Base-by-base conservation (phyloP, 2,329 filamentous ascomycete species). In the Diaporthe aspalathi region DNA sequence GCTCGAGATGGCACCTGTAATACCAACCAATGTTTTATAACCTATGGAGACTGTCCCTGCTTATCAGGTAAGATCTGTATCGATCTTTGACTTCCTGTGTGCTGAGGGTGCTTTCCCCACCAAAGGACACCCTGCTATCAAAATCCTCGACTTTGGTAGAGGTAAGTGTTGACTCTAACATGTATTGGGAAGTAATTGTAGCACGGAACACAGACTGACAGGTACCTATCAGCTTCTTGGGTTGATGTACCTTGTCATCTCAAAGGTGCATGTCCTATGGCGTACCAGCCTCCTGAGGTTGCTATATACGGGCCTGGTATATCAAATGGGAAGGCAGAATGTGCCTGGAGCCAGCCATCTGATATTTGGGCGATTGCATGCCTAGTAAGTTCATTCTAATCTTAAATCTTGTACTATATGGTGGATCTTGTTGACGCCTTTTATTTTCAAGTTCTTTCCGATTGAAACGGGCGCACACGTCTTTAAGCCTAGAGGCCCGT, bases 131-230 rank as follows among this genome's bases (percentile, higher is more conserved):
- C 53, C 20, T 16, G 32, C 20, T 14, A 38, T 56, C 14, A 56
- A 32, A 38, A 56, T 56, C 20, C 32, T 56, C 7, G 53, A 56
- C 29, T 56, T 56, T 38, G 53, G 53, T 56, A 56, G 53, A 53
- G 32, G 53, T 38, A 24, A 56, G 53, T n/a, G 7, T 22, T 38
- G 8, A 24, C 9, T 24, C 20, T 35, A 38, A 22, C 9, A 56
- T 14, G 4, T 56, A 6, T 56, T 12, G 38, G 16, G 29, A n/a
- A 38, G 9, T n/a, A 24, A 38, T 38, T 4, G 35, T 11, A 56
- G 53, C 22, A 38, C 24, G 11, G 11, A 24, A 24, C 24, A 56
- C 9, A 16, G 4, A 24, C 53, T 56, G 1, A 56, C 20, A 38
- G 7, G 6, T 11, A 24, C 6, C 24, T 17, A 35, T 32, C n/a